phyloP scores from a whole-genome alignment of 176 grass and related monocot genomes.

The Paspalum vaginatum region DNA sequence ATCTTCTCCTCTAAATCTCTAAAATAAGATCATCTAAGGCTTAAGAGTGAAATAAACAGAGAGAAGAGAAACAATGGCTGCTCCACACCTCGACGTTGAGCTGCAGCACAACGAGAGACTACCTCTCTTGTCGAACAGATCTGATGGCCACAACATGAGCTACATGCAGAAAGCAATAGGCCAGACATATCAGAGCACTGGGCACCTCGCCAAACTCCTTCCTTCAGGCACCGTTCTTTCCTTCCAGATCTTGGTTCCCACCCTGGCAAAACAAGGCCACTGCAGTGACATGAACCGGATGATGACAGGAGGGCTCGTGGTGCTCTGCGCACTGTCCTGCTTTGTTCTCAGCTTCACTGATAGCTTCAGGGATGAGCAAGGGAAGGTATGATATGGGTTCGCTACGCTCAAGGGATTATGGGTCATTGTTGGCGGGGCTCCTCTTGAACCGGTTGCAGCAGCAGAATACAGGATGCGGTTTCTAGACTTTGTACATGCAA shows the following conservation, averaged over 20 bases:
- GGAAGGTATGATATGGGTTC: conserved; percentile 61
- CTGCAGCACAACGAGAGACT: conserved; percentile 43
- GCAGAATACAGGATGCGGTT: conserved; percentile 53
- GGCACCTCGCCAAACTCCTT: conserved; percentile 71
- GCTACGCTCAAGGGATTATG: conserved; percentile 62
- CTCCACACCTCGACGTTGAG: conserved; percentile 29
- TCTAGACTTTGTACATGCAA: conserved; percentile 73
- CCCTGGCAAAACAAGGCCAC: conserved; percentile 53
- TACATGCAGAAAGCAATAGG: conserved; percentile 55
- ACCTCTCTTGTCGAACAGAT: conserved; percentile 50
- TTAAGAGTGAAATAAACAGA: conserved; percentile 13
- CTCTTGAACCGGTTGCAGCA: conserved; percentile 52
- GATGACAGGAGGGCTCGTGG: conserved; percentile 58
- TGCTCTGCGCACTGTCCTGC: conserved; percentile 64
- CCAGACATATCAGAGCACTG: conserved; percentile 65
- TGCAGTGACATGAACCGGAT: conserved; percentile 41
- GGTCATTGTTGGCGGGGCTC: conserved; percentile 60
- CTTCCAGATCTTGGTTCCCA: conserved; percentile 69
- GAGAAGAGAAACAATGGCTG: conserved; percentile 27
- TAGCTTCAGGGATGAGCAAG: conserved; percentile 66
- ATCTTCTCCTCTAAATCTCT: conserved; percentile 25
- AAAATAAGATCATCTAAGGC: background rate
- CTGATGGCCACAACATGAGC: conserved; percentile 33
- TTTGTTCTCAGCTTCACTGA: conserved; percentile 74
- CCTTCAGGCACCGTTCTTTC: conserved; percentile 71